Evolutionary conservation across 768 basidiomycete species (phyloP), one percentile per base, ranked within the genome.

Genomic region (Phylloporus sp.): DNA sequence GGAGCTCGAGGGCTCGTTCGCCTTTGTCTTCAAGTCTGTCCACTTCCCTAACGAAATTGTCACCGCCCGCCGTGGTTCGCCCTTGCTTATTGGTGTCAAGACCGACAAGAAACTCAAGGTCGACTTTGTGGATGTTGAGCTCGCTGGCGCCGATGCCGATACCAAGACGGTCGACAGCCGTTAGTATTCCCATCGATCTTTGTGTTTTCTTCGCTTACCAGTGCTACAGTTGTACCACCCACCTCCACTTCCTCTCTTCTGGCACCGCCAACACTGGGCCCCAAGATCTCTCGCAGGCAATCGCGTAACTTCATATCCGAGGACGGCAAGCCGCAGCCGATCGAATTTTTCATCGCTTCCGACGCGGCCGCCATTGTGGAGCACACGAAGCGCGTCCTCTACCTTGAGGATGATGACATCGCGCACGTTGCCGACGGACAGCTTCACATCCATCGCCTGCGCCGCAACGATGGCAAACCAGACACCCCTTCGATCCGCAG

Each of bases 41-140:
- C 93, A 98, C 73, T 99, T 82, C 77, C 96, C 96, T 34, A 89
- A 95, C 56, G 90, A 98, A 67, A 81, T 94, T 54, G 94, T 98
- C 52, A 89, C 90, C 41, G 92, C 94, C 48, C 92, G 94, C 58
- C 89, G 96, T 61, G 96, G 96, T 57, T 97, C 95, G 13, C 96
- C 96, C 23, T 81, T 99, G 24, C 71, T 98, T 48, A 82, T 99
- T 61, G 96, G 96, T 72, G 95, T 99, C 64, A 98, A 98, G 84
- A 98, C 96, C 15, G 95, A 99, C 66, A 94, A 96, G 79, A 98
- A 98, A 71, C 80, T 99, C 61, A 99, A 99, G 76, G 95, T 98
- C 31, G 96, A 99, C 72, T 98, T 99, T 58, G 95, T 99, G 38
- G 96, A 98, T 69, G 96, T 99, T 46, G 94, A 98, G 67, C 82